Conservation (phyloP, 257 asterid genomes). For the Avicennia marina region DNA sequence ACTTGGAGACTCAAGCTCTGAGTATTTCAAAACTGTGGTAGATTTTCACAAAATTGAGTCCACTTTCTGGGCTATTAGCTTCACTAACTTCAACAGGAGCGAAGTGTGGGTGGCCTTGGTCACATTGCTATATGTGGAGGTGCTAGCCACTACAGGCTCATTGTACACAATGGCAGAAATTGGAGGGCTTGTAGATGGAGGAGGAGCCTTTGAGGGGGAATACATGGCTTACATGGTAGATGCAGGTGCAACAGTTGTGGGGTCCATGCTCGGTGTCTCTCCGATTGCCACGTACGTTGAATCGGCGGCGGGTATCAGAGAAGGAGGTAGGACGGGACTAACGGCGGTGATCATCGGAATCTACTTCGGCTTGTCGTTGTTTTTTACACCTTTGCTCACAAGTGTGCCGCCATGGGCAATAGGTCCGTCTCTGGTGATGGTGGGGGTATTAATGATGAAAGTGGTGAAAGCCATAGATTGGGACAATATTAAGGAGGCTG, state of each 20-base stretch:
- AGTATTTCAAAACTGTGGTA: conserved; percentile 50
- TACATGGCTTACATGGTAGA: conserved; percentile 79
- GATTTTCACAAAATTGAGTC: conserved; percentile 61
- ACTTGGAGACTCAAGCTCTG: conserved; percentile 47
- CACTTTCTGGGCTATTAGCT: conserved; percentile 51
- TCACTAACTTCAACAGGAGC: conserved; percentile 40
- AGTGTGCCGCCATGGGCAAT: conserved; percentile 86
- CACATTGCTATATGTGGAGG: conserved; percentile 62
- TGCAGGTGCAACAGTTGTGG: conserved; percentile 65
- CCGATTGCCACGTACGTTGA: conserved; percentile 68
- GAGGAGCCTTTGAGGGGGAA: conserved; percentile 62
- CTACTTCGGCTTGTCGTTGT: conserved; percentile 48
- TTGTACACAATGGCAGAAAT: conserved; percentile 68
- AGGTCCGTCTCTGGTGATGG: conserved; percentile 79
- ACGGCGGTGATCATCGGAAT: conserved; percentile 61
- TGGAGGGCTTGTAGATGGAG: conserved; percentile 50
- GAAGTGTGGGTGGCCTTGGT: conserved; percentile 65
- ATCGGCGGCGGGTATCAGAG: conserved; percentile 69
- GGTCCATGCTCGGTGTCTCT: conserved; percentile 62
- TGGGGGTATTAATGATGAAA: conserved; percentile 77
- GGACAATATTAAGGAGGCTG: conserved; percentile 55
- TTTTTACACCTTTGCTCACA: conserved; percentile 54
- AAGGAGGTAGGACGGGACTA: conserved; percentile 74
- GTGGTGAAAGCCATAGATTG: conserved; percentile 71
- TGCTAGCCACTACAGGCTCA: conserved; percentile 68